These are phyloP conservation scores for Fonsecaea erecta DNA, from an alignment of 2,329 filamentous ascomycete species.

Conservation along the genomic window DNA sequence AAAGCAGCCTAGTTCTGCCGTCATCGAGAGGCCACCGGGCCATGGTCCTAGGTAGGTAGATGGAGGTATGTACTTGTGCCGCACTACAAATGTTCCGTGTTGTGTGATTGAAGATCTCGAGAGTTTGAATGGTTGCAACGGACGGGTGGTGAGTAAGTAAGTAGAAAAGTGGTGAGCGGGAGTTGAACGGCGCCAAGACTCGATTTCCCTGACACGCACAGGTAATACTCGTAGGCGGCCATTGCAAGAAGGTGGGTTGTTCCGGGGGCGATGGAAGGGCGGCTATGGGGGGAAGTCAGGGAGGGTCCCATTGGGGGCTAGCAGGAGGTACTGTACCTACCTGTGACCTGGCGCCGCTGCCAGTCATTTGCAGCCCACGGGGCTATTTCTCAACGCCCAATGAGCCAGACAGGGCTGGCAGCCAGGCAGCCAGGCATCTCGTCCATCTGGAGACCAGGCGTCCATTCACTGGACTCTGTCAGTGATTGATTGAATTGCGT, in stretches of 20 bases:
- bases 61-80: background rate
- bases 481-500: no score
- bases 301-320: background rate
- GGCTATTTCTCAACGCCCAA: constrained; percentile 14
- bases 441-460: background rate
- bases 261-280: background rate
- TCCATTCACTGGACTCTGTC: background rate
- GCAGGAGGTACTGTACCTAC: background rate
- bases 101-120: background rate
- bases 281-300: background rate
- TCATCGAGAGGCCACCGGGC: background rate
- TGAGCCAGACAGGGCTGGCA: background rate
- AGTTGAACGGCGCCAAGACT: background rate
- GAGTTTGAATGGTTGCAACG: background rate
- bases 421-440: background rate
- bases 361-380: constrained; percentile 16
- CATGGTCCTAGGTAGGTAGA: background rate
- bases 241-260: background rate
- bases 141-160: background rate
- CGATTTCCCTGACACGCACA: background rate
- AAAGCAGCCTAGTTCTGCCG: background rate
- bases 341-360: constrained; percentile 13
- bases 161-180: background rate
- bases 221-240: background rate
- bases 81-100: background rate